A percentile compares a stretch with the other conserved stretches of the same genome.
Evolutionary conservation across 2,329 filamentous ascomycete genomes (phyloP).

Genomic region (Ascochyta clinopodiicola): DNA sequence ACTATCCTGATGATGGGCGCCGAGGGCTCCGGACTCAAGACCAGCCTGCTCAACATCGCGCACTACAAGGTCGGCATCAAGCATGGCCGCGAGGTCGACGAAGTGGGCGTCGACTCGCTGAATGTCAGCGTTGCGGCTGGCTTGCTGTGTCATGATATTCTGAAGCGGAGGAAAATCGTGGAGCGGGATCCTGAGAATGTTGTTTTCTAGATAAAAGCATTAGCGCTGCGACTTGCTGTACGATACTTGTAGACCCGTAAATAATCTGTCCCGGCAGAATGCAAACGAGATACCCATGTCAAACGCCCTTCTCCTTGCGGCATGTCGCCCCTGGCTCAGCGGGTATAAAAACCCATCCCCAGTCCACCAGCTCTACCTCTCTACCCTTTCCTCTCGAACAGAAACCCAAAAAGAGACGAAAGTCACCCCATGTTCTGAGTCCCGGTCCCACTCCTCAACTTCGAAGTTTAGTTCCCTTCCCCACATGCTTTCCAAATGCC

Average conservation of each 20-base stretch:
- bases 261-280: too few species aligned
- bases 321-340: too few species aligned
- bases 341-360: too few species aligned
- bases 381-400: too few species aligned
- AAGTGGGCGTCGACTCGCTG: conserved; percentile 78
- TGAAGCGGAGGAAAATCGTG: conserved; percentile 48
- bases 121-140: conserved; percentile 92
- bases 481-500: too few species aligned
- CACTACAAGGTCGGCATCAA: conserved; percentile 70
- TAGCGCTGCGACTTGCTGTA: neutral
- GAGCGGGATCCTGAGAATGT: conserved; percentile 12
- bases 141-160: conserved; percentile 74
- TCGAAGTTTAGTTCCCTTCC: too few species aligned
- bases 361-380: too few species aligned
- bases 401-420: too few species aligned
- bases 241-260: neutral
- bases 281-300: too few species aligned
- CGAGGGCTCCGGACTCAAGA: conserved; percentile 39
- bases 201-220: neutral
- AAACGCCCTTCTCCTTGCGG: too few species aligned
- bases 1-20: conserved; percentile 74
- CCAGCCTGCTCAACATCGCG: conserved; percentile 58
- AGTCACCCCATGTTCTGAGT: too few species aligned
- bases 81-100: conserved; percentile 54
- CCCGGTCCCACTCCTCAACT: too few species aligned